Evolutionary conservation across 1,139 yeast genomes (phyloP), one percentile per base, ranked within the genome.

Genomic region (Yamadazyma songkhlaensis): DNA sequence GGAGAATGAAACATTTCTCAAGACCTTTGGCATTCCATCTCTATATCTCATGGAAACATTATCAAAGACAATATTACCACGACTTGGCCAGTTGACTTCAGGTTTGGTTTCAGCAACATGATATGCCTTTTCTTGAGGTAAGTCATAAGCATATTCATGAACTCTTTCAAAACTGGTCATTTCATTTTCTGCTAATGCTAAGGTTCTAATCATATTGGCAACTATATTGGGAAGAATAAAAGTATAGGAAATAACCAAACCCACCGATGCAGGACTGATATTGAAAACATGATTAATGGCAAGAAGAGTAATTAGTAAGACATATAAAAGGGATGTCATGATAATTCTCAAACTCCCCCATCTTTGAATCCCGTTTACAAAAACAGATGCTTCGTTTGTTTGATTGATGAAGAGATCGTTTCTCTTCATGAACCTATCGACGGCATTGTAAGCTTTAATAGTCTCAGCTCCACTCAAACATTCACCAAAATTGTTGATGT

Each of bases 81-180:
- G 37, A 11, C 48, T 45, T 13, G 74, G 74, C 75, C 76, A 70
- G 10, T 54, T 49, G 7, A 73, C 72, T 5, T 71, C 66, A 10
- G 94, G 92, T 4, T 72, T 62, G 4, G 68, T 64, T 40, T 75
- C 87, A 0, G 75, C 66, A 37, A 74, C 78, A 29, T 61, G 64
- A 57, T 78, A 57, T 26, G 69, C 60, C 6, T 69, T 67, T 49
- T 69, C 75, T 42, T 61, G 59, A 1, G 67, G 68, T 42, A 70
- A 53, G 31, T 55, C 42, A 35, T 53, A 68, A 1, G 90, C 94
- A 59, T 87, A 86, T 41, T 81, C 75, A 46, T 78, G 72, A 40
- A 88, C 60, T 55, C 96, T 76, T 62, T 88, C 96, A 7, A 82
- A 92, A 9, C 95, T 79, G 50, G 84, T 86, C 87, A 88, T 74